Evolutionary conservation across 805 yeast genomes (phyloP).

Genomic region (Grigorovia yakushimaensis): DNA sequence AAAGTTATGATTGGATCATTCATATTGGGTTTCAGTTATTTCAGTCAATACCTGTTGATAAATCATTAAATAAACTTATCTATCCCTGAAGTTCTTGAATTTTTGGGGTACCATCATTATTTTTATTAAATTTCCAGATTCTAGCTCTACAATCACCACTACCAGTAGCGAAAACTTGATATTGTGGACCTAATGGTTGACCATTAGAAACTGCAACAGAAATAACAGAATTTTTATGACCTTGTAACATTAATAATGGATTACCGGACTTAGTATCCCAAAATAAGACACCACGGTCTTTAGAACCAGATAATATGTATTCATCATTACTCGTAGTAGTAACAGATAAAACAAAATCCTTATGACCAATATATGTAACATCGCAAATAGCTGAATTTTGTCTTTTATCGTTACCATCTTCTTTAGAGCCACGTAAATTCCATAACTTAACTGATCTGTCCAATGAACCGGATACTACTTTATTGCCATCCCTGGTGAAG

Average conservation of each 20-base stretch:
- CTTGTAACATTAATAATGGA: slow-evolving; percentile 90
- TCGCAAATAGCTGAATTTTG: slow-evolving; percentile 54
- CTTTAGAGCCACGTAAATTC: slow-evolving; percentile 53
- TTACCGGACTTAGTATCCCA: slow-evolving; percentile 93
- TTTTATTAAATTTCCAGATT: slow-evolving; percentile 73
- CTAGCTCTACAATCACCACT: slow-evolving; percentile 96
- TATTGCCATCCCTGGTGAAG: slow-evolving; percentile 83
- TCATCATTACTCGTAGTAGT: slow-evolving; percentile 90
- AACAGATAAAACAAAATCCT: slow-evolving; percentile 89
- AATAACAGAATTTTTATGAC: slow-evolving; percentile 92
- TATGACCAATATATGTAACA: slow-evolving; percentile 90
- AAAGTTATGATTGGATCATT: neutral
- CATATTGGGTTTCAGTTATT: neutral
- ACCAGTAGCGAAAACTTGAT: slow-evolving; percentile 92
- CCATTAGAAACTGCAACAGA: slow-evolving; percentile 86
- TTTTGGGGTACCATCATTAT: neutral
- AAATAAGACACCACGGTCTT: slow-evolving; percentile 93
- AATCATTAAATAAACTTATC: neutral
- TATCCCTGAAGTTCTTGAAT: neutral
- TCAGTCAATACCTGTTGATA: neutral
- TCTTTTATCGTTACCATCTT: slow-evolving; percentile 20
- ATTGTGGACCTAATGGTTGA: slow-evolving; percentile 44
- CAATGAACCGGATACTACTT: slow-evolving; percentile 88
- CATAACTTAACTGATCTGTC: slow-evolving; percentile 94
- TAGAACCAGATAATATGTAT: slow-evolving; percentile 87